Evolutionary conservation across 192 early-diverging fungal species (phyloP).

Genomic region (Coemansia sp.): DNA sequence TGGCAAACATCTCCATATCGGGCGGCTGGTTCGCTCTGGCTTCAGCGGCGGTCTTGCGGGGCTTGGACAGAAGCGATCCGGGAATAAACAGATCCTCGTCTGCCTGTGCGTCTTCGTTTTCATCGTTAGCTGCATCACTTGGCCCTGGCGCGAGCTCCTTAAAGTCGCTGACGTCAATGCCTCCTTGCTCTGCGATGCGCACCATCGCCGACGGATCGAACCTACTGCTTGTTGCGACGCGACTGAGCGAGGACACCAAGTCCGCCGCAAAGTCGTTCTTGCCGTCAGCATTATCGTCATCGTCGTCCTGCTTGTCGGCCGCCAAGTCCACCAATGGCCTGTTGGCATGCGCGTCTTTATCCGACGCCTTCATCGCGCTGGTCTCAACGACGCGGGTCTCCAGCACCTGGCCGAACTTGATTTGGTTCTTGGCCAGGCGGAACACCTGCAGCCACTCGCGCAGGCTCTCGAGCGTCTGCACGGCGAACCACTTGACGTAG

Average conservation of each 20-base stretch:
- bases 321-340: conserved; percentile 40
- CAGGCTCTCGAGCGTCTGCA: conserved; percentile 38
- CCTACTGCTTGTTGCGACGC: conserved; percentile 26
- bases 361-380: conserved; percentile 9
- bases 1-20: conserved; percentile 37
- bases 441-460: conserved; percentile 46
- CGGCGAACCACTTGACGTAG: conserved; percentile 61
- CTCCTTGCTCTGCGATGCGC: conserved; percentile 25
- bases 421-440: conserved; percentile 45
- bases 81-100: conserved; percentile 27
- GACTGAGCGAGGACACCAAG: conserved; percentile 30
- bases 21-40: conserved; percentile 18
- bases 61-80: conserved; percentile 46
- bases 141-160: conserved; percentile 13
- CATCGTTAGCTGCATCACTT: background rate
- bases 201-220: conserved; percentile 40
- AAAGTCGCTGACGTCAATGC: conserved; percentile 48
- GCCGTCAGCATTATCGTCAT: conserved; percentile 7
- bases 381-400: conserved; percentile 39
- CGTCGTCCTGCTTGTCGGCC: conserved; percentile 21
- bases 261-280: conserved; percentile 30
- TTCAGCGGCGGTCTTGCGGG: conserved; percentile 26
- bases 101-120: conserved; percentile 12
- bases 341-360: conserved; percentile 21
- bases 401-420: conserved; percentile 44